These are phyloP conservation scores for Apiospora aurea DNA, from an alignment of 2,329 filamentous ascomycete species.

Conservation along the genomic window DNA sequence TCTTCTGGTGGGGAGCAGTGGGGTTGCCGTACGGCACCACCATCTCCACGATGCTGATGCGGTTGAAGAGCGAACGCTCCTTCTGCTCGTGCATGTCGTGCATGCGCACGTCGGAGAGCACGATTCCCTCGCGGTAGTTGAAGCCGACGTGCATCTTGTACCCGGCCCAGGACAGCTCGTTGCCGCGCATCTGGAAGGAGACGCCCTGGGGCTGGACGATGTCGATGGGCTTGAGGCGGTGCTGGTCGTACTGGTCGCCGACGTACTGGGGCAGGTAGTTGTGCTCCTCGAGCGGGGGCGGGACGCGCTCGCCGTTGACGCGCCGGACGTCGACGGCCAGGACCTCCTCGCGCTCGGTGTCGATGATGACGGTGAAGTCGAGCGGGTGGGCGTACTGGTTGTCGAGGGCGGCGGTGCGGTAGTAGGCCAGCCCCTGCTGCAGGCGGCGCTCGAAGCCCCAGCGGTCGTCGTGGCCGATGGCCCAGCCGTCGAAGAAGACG, in stretches of 20 bases:
- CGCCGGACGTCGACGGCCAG: constrained; percentile 53
- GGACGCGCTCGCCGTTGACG: constrained; percentile 42
- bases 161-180: constrained; percentile 59
- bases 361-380: constrained; percentile 53
- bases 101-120: constrained; percentile 61
- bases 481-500: constrained; percentile 86
- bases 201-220: constrained; percentile 68
- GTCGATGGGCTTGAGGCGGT: constrained; percentile 60
- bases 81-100: constrained; percentile 69
- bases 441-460: constrained; percentile 76
- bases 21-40: constrained; percentile 75
- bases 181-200: constrained; percentile 59
- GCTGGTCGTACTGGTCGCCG: constrained; percentile 44
- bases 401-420: constrained; percentile 75
- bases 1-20: constrained; percentile 67
- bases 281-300: constrained; percentile 47
- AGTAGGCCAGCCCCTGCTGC: constrained; percentile 85
- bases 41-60: constrained; percentile 79
- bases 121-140: constrained; percentile 61
- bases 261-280: constrained; percentile 48
- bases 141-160: constrained; percentile 61
- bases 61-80: constrained; percentile 72
- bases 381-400: constrained; percentile 71
- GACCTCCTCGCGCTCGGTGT: constrained; percentile 53
- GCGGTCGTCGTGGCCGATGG: constrained; percentile 81